Evolutionary conservation across 108 stramenopile genomes (phyloP).

Genomic region (Stephanodiscus triporus): DNA sequence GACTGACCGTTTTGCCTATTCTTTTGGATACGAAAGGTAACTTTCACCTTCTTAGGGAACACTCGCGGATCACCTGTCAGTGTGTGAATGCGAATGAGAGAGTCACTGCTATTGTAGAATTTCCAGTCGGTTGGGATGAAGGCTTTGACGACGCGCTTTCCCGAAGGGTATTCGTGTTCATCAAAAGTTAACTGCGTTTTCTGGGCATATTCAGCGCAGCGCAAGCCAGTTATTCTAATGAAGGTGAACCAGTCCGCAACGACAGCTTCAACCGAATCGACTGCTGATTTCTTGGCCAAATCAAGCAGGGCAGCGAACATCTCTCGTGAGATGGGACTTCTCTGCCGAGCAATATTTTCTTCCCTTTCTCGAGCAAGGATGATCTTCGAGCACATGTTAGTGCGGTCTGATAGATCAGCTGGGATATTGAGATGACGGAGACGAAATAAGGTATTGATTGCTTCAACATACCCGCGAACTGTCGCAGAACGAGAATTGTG

Average conservation of each 20-base stretch:
- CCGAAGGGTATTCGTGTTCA: constrained; percentile 7
- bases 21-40: constrained; percentile 17
- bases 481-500: constrained; percentile 3
- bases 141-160: constrained; percentile 7
- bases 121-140: not conserved
- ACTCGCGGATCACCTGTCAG: not conserved
- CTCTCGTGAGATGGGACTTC: constrained; percentile 4
- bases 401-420: not conserved
- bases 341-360: constrained; percentile 15
- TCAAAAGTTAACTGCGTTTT: not conserved
- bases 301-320: not conserved
- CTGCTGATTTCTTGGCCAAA: not conserved
- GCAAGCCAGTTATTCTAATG: not conserved
- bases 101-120: not conserved
- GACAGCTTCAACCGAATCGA: not conserved
- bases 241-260: not conserved
- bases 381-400: not conserved
- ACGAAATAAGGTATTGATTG: constrained; percentile 8
- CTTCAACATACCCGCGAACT: not conserved
- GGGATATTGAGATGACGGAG: not conserved
- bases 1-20: constrained; percentile 18
- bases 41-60: not conserved
- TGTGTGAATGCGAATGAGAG: not conserved
- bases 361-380: not conserved
- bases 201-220: constrained; percentile 19